Evolutionary conservation across 163 green algal species (phyloP).

Genomic region (Chlamydomonas reinhardtii): DNA sequence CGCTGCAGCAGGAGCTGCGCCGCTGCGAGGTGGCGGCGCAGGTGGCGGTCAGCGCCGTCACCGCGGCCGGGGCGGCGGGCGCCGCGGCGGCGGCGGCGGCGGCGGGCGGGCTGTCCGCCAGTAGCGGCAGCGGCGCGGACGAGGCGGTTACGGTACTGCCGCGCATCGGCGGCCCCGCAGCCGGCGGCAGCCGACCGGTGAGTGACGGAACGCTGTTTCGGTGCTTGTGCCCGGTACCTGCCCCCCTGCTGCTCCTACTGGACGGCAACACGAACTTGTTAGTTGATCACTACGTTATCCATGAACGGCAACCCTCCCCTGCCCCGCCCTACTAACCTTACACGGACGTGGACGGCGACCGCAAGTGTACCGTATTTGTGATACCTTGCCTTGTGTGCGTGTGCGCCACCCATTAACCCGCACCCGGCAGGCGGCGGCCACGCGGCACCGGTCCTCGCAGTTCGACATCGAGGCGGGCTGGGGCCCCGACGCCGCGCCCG

Average conservation of each 20-base stretch:
- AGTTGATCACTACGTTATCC: no score
- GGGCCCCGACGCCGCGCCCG: not conserved
- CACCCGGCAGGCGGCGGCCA: not conserved
- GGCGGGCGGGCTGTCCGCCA: not conserved
- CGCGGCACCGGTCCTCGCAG: constrained; percentile 1
- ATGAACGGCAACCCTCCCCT: no score
- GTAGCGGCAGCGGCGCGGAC: not conserved
- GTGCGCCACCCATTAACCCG: no score
- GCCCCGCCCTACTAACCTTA: no score
- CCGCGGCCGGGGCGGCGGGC: not conserved
- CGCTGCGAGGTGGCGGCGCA: not conserved
- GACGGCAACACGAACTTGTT: no score
- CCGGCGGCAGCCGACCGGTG: constrained; percentile 36
- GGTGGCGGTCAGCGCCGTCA: not conserved
- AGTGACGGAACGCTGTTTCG: no score
- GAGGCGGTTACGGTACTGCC: constrained; percentile 18
- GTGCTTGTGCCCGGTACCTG: no score
- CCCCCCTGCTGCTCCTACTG: no score
- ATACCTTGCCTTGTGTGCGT: no score
- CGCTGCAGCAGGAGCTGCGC: constrained; percentile 38
- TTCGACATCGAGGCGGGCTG: constrained; percentile 46
- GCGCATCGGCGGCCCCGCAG: constrained; percentile 15
- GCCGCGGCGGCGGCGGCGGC: not conserved
- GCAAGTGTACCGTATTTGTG: no score
- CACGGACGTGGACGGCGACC: no score